These are phyloP conservation scores for Turritis glabra DNA, from an alignment of 345 rosid species.

Conservation along the genomic window DNA sequence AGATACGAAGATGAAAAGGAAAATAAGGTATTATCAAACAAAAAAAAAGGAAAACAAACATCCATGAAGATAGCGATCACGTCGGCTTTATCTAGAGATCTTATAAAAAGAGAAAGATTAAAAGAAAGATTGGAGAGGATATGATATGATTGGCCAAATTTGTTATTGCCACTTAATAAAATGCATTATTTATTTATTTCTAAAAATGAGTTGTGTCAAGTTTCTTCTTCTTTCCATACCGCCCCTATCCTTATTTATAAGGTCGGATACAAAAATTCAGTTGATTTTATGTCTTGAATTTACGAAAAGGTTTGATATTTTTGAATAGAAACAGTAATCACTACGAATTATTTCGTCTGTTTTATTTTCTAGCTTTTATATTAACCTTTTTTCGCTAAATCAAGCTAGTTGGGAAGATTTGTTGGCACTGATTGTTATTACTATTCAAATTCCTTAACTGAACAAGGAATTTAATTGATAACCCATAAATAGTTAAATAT, in stretches of 20 bases:
- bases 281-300: neutral
- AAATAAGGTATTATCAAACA: neutral
- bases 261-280: neutral
- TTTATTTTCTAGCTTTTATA: neutral
- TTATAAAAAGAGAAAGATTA: constrained; percentile 25
- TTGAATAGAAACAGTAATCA: neutral
- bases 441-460: neutral
- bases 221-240: constrained; percentile 15
- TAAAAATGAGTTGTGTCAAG: neutral
- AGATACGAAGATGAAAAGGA: neutral
- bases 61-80: constrained; percentile 38
- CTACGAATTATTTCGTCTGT: neutral
- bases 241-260: constrained; percentile 11
- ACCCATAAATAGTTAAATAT: neutral
- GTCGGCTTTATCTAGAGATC: constrained; percentile 34
- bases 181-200: neutral
- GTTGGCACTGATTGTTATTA: neutral
- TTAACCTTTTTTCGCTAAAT: neutral
- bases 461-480: neutral
- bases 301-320: neutral
- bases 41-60: constrained; percentile 15
- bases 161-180: constrained; percentile 22
- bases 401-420: neutral
- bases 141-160: constrained; percentile 32
- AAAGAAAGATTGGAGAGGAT: constrained; percentile 32